phyloP scores from a whole-genome alignment of 1,284 basidiomycete genomes.

The Volvariella volvacea region DNA sequence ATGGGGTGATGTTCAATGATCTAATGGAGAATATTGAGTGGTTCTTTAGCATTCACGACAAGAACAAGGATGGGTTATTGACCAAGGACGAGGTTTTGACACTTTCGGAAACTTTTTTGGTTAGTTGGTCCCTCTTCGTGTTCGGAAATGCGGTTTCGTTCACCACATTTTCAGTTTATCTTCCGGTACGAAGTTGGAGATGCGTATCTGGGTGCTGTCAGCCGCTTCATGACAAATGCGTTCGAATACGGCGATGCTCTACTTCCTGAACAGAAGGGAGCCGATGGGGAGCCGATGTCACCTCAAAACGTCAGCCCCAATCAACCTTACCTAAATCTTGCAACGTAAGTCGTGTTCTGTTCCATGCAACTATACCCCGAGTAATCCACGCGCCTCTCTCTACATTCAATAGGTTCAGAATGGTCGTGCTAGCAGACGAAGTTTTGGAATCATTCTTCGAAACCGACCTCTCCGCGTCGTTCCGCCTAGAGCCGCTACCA shows the following conservation, averaged over 20 bases:
- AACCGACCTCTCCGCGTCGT: constrained; percentile 80
- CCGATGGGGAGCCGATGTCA: constrained; percentile 29
- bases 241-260: constrained; percentile 93
- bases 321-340: constrained; percentile 82
- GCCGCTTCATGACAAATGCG: constrained; percentile 93
- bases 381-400: too few species aligned
- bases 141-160: constrained; percentile 5
- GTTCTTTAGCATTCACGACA: constrained; percentile 97
- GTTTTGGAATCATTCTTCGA: constrained; percentile 94
- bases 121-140: constrained; percentile 34
- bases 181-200: constrained; percentile 98
- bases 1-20: constrained; percentile 93
- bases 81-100: constrained; percentile 97
- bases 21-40: constrained; percentile 98
- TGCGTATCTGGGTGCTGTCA: constrained; percentile 92
- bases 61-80: constrained; percentile 90
- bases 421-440: constrained; percentile 95
- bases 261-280: constrained; percentile 39
- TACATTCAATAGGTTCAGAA: constrained; percentile 87
- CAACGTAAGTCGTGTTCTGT: constrained; percentile 49
- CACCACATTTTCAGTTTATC: constrained; percentile 63
- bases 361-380: constrained; percentile 7
- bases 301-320: constrained; percentile 56
- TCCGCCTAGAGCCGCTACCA: constrained; percentile 71
- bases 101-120: constrained; percentile 89